These are phyloP conservation scores for Barnettozyma botsteinii DNA, from an alignment of 805 yeast genomes.

Conservation along the genomic window DNA sequence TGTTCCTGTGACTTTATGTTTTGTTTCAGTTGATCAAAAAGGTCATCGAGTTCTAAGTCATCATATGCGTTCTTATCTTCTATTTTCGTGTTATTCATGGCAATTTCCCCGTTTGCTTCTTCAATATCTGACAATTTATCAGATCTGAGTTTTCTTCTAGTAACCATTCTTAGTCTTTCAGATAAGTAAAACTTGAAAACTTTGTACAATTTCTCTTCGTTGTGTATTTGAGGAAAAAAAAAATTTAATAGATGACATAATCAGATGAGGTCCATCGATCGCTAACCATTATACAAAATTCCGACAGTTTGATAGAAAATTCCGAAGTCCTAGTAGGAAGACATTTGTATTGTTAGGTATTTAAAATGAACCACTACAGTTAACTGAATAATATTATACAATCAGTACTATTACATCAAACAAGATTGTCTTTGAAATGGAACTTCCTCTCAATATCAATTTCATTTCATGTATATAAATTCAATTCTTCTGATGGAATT, in stretches of 20 bases:
- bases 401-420: too few species aligned
- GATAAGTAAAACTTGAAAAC: too few species aligned
- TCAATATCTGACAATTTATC: conserved; percentile 3
- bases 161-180: background rate
- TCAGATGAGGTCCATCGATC: conserved; percentile 1
- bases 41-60: conserved; percentile 27
- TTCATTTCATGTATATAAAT: conserved; percentile 1
- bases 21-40: conserved; percentile 28
- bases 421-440: too few species aligned
- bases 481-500: conserved; percentile 9
- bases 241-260: background rate
- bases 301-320: too few species aligned
- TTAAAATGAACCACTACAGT: too few species aligned
- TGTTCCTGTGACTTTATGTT: conserved; percentile 3
- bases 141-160: background rate
- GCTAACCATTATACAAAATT: too few species aligned
- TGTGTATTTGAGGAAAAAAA: background rate
- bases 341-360: too few species aligned
- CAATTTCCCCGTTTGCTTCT: background rate
- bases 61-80: conserved; percentile 9
- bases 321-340: too few species aligned
- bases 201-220: too few species aligned
- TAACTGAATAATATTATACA: too few species aligned
- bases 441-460: too few species aligned
- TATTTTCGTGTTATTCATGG: background rate